These are phyloP conservation scores for Monosporascus sp. DNA, from an alignment of 2,329 filamentous ascomycete species.

Conservation along the genomic window DNA sequence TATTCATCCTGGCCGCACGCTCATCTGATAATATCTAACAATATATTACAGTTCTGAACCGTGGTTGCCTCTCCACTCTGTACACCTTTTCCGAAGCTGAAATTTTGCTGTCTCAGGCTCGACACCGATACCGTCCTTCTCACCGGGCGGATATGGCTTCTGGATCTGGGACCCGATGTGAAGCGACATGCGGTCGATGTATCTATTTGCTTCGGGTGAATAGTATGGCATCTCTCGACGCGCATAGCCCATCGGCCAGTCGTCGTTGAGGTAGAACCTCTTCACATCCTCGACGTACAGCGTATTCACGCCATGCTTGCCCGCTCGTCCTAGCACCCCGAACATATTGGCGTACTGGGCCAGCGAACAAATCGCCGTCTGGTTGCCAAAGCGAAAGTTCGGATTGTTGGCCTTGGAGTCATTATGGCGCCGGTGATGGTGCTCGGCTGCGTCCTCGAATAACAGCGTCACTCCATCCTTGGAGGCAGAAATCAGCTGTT, in stretches of 20 bases:
- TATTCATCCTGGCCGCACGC: too few species aligned
- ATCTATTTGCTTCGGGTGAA: constrained; percentile 3
- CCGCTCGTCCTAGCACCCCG: constrained; percentile 1
- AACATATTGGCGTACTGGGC: constrained; percentile 4
- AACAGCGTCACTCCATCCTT: constrained; percentile 2
- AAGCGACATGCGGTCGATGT: constrained; percentile 3
- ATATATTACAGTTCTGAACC: too few species aligned
- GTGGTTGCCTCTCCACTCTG: too few species aligned
- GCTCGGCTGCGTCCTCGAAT: constrained; percentile 4
- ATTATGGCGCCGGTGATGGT: constrained; percentile 4
- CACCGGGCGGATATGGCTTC: constrained; percentile 2
- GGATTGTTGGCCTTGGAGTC: constrained; percentile 3
- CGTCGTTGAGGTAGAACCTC: constrained; percentile 2
- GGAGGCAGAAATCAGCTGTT: constrained; percentile 1
- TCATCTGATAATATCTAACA: too few species aligned
- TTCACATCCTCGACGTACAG: constrained; percentile 3
- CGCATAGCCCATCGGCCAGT: constrained; percentile 3
- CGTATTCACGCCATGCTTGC: constrained; percentile 2
- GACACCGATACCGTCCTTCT: constrained; percentile 1
- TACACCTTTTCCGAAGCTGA: background rate
- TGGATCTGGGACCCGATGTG: constrained; percentile 3
- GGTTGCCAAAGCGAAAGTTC: constrained; percentile 2
- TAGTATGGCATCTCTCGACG: constrained; percentile 3
- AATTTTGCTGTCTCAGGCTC: constrained; percentile 4
- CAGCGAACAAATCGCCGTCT: constrained; percentile 3